Evolutionary conservation across 1,139 yeast species (phyloP).

Genomic region (Debaryomyces sp.): DNA sequence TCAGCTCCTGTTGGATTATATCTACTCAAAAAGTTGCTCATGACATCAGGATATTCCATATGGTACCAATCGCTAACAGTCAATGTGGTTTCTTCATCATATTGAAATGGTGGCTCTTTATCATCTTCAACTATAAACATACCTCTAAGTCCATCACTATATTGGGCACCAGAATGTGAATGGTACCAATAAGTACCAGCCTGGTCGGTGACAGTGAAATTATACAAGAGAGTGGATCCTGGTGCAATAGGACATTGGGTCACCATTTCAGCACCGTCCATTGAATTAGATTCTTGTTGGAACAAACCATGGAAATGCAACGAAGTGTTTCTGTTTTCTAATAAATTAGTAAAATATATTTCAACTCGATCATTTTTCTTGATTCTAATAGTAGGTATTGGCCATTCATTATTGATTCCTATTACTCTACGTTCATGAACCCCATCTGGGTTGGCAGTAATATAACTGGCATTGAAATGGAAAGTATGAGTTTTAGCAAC

Average conservation of each 20-base stretch:
- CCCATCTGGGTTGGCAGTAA: slow-evolving; percentile 78
- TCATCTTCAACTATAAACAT: slow-evolving; percentile 65
- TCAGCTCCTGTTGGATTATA: slow-evolving; percentile 97
- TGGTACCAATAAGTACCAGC: slow-evolving; percentile 95
- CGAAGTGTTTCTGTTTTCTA: slow-evolving; percentile 67
- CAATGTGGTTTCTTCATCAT: slow-evolving; percentile 74
- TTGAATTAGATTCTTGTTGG: slow-evolving; percentile 68
- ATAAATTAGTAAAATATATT: slow-evolving; percentile 68
- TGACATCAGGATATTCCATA: slow-evolving; percentile 53
- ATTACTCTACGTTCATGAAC: slow-evolving; percentile 62
- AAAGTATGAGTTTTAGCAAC: slow-evolving; percentile 61
- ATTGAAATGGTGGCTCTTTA: slow-evolving; percentile 56
- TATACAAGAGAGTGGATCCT: slow-evolving; percentile 66
- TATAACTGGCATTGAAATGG: slow-evolving; percentile 79
- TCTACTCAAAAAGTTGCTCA: slow-evolving; percentile 58
- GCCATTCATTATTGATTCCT: slow-evolving; percentile 83
- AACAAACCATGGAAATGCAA: slow-evolving; percentile 92
- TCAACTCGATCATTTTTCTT: slow-evolving; percentile 76
- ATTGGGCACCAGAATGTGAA: slow-evolving; percentile 83
- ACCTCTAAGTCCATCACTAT: slow-evolving; percentile 92
- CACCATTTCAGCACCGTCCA: slow-evolving; percentile 89
- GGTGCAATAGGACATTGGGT: slow-evolving; percentile 89
- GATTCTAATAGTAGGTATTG: slow-evolving; percentile 77
- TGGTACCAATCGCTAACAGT: slow-evolving; percentile 88
- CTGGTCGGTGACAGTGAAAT: slow-evolving; percentile 82